Evolutionary conservation across 352 stramenopile species (phyloP).

Genomic region (Poterioochromonas sp.): DNA sequence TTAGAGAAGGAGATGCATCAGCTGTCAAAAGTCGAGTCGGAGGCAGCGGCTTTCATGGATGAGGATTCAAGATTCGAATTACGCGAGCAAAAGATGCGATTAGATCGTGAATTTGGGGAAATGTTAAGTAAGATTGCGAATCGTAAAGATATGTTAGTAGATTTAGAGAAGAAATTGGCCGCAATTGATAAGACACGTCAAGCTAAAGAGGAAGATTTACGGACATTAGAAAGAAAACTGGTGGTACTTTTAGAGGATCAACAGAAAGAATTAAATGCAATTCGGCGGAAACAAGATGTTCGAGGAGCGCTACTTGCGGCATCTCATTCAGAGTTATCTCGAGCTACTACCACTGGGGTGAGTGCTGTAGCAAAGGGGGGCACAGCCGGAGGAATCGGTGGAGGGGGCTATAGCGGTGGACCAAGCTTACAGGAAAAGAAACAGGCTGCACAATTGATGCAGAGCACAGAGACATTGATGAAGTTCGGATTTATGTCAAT

Average conservation of each 20-base stretch:
- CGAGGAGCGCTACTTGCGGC: background rate
- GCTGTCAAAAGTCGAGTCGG: constrained; percentile 75
- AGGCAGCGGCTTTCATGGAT: constrained; percentile 66
- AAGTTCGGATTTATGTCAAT: constrained; percentile 97
- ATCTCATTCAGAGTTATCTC: background rate
- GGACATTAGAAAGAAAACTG: constrained; percentile 79
- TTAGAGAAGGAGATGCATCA: constrained; percentile 84
- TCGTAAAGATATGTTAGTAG: constrained; percentile 69
- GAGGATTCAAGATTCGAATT: constrained; percentile 66
- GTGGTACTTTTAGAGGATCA: constrained; percentile 86
- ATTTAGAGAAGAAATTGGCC: constrained; percentile 70
- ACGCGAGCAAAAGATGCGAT: constrained; percentile 80
- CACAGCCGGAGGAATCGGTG: background rate
- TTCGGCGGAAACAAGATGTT: constrained; percentile 53
- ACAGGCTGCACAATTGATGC: constrained; percentile 84
- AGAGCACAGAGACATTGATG: constrained; percentile 92
- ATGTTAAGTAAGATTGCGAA: constrained; percentile 84
- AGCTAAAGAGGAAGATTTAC: constrained; percentile 79
- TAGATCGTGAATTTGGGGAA: constrained; percentile 83
- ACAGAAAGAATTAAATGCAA: constrained; percentile 70
- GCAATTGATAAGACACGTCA: constrained; percentile 69
- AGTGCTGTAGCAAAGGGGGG: constrained; percentile 4
- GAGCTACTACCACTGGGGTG: background rate
- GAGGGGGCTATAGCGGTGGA: constrained; percentile 36
- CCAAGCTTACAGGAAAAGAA: constrained; percentile 57